A percentile compares a stretch with the other conserved stretches of the same genome.
Conservation (phyloP, 805 yeast genomes). For the Clavispora fructus region DNA sequence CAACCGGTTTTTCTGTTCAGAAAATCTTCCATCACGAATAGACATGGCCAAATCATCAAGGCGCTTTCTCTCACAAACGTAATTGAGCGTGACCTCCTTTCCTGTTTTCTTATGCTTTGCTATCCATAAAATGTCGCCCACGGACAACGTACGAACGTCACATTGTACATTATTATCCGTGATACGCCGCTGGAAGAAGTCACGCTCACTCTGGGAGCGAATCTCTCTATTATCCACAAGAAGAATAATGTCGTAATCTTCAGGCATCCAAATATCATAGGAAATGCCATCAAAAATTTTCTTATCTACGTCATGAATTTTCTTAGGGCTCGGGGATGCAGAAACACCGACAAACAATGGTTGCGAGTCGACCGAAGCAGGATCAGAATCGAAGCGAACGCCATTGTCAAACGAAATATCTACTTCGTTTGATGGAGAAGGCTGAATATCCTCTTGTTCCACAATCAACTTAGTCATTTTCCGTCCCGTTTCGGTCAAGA, state of each 20-base stretch:
- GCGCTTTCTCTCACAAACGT: conserved; percentile 86
- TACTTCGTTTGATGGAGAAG: conserved; percentile 16
- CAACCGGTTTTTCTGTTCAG: conserved; percentile 80
- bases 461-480: conserved; percentile 55
- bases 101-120: conserved; percentile 60
- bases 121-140: conserved; percentile 90
- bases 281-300: conserved; percentile 18
- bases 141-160: conserved; percentile 54
- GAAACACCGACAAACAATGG: neutral
- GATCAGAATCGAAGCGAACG: conserved; percentile 22
- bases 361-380: neutral
- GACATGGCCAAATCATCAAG: conserved; percentile 79
- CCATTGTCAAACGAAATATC: conserved; percentile 34
- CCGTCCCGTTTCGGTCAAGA: conserved; percentile 65
- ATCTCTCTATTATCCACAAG: conserved; percentile 81
- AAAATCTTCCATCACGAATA: conserved; percentile 81
- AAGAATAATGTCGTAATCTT: conserved; percentile 54
- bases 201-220: conserved; percentile 61
- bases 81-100: conserved; percentile 66
- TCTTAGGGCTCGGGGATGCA: conserved; percentile 1
- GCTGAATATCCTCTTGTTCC: conserved; percentile 35
- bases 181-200: conserved; percentile 59
- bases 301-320: conserved; percentile 20
- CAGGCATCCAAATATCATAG: conserved; percentile 58
- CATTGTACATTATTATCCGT: conserved; percentile 42